Conservation (phyloP, 805 yeast genomes). For the Ogataea methylovora region DNA sequence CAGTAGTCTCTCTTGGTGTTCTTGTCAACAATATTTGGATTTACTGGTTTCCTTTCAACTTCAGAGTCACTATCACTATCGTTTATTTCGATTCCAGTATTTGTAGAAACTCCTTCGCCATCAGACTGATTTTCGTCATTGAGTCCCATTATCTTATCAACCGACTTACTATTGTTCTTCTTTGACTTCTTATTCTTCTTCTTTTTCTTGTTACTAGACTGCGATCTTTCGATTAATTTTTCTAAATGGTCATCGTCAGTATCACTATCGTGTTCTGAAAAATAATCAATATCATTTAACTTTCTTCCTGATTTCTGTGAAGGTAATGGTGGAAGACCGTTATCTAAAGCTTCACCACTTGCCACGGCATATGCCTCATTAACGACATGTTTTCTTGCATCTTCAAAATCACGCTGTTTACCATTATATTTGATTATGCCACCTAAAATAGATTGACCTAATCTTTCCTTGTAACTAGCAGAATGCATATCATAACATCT, state of each 20-base stretch:
- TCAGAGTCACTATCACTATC: conserved; percentile 14
- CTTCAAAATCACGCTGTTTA: conserved; percentile 66
- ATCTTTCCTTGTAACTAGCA: conserved; percentile 56
- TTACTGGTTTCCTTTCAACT: neutral
- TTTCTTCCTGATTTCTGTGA: conserved; percentile 29
- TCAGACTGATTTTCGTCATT: conserved; percentile 11
- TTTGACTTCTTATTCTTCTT: neutral
- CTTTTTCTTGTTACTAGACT: conserved; percentile 4
- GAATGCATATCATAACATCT: conserved; percentile 67
- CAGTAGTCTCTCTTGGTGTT: conserved; percentile 26
- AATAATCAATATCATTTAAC: conserved; percentile 31
- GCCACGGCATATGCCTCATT: conserved; percentile 46
- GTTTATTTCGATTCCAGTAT: conserved; percentile 13
- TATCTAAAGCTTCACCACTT: conserved; percentile 10
- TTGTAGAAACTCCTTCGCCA: conserved; percentile 9
- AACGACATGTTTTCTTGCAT: conserved; percentile 55
- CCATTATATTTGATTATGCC: conserved; percentile 73
- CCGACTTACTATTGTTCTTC: conserved; percentile 5
- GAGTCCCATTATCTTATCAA: conserved; percentile 19
- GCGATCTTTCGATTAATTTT: conserved; percentile 13
- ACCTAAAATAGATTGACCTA: conserved; percentile 71
- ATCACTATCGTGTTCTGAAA: conserved; percentile 34
- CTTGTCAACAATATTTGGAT: conserved; percentile 5
- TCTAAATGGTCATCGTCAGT: conserved; percentile 12
- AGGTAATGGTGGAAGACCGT: conserved; percentile 24